Percentiles rank a stretch among this genome's conserved stretches.
Conservation (phyloP, 2,329 filamentous ascomycete genomes). For the Aspergillus phoenicis region DNA sequence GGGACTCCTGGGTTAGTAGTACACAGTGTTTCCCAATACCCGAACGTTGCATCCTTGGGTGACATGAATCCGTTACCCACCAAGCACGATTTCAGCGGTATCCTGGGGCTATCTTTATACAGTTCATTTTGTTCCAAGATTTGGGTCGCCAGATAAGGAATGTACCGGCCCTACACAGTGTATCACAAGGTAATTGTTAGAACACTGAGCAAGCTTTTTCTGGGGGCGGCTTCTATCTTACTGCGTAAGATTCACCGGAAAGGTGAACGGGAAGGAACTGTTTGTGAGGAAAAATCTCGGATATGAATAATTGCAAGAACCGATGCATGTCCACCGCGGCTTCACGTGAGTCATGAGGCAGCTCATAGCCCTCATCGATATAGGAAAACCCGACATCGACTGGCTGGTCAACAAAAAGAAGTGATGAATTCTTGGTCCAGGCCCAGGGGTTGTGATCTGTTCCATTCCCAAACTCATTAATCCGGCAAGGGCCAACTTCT, state of each 20-base stretch:
- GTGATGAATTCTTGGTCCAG: not conserved
- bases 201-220: not conserved
- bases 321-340: conserved; percentile 53
- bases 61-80: conserved; percentile 54
- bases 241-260: conserved; percentile 53
- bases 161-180: conserved; percentile 48
- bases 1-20: conserved; percentile 49
- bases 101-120: conserved; percentile 41
- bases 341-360: conserved; percentile 38
- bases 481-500: not conserved
- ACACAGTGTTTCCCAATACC: conserved; percentile 52
- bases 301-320: conserved; percentile 53
- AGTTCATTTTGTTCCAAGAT: conserved; percentile 50
- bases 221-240: conserved; percentile 17
- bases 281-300: conserved; percentile 50
- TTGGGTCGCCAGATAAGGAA: conserved; percentile 50
- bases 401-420: not conserved
- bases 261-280: conserved; percentile 47
- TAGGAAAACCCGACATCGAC: conserved; percentile 25
- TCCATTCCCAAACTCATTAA: not conserved
- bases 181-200: not conserved
- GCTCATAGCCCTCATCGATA: conserved; percentile 19
- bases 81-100: conserved; percentile 49
- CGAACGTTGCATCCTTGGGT: conserved; percentile 43
- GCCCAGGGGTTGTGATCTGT: not conserved